These are phyloP conservation scores for Cryoendolithus antarcticus DNA, from an alignment of 2,329 filamentous ascomycete genomes.

Conservation along the genomic window DNA sequence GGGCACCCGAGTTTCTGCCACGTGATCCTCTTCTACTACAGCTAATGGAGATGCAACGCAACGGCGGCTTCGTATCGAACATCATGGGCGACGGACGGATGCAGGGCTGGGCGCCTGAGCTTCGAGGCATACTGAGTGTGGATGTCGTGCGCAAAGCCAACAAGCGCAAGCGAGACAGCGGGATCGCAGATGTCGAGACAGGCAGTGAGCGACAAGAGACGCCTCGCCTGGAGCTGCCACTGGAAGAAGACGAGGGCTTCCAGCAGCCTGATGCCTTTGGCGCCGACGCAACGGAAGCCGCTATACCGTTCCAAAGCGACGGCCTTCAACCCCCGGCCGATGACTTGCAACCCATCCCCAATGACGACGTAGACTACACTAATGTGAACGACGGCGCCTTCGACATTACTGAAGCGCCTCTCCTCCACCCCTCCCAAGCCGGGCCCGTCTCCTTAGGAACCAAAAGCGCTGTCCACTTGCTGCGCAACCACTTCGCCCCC, in stretches of 20 bases:
- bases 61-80: slow-evolving; percentile 75
- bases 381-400: slow-evolving; percentile 38
- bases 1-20: slow-evolving; percentile 69
- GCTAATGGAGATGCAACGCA: slow-evolving; percentile 83
- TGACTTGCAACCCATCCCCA: slow-evolving; percentile 8
- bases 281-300: slow-evolving; percentile 12
- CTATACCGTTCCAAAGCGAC: slow-evolving; percentile 10
- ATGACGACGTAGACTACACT: slow-evolving; percentile 18
- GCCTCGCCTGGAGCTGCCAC: slow-evolving; percentile 20
- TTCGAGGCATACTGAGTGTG: slow-evolving; percentile 82
- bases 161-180: slow-evolving; percentile 83
- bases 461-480: slow-evolving; percentile 87
- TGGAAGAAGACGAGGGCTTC: slow-evolving; percentile 18
- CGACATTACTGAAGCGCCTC: slow-evolving; percentile 64
- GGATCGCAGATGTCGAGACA: slow-evolving; percentile 64
- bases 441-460: slow-evolving; percentile 83
- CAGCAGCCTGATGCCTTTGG: slow-evolving; percentile 24
- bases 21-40: slow-evolving; percentile 77
- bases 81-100: slow-evolving; percentile 67
- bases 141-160: slow-evolving; percentile 64
- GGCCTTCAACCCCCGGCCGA: slow-evolving; percentile 11
- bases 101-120: slow-evolving; percentile 77
- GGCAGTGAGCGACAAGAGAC: slow-evolving; percentile 24
- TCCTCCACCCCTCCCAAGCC: slow-evolving; percentile 70
- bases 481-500: slow-evolving; percentile 64